These are phyloP conservation scores for Petasospora rhodanensis DNA, from an alignment of 1,139 yeast genomes.

Conservation along the genomic window DNA sequence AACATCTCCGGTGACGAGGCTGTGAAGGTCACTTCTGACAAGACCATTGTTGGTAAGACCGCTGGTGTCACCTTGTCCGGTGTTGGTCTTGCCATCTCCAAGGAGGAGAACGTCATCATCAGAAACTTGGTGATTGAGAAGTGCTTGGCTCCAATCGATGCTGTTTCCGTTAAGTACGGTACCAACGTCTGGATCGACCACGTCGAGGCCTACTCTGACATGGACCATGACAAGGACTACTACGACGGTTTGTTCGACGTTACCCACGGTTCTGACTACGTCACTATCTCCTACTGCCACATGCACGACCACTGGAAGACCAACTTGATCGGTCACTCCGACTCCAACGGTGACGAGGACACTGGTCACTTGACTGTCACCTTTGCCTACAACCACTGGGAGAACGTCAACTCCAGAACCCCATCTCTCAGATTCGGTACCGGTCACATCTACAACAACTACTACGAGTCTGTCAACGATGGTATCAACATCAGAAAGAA, in stretches of 20 bases:
- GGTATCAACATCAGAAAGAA: constrained; percentile 2
- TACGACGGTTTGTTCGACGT: constrained; percentile 1
- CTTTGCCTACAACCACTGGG: constrained; percentile 1
- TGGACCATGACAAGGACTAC: constrained; percentile 2
- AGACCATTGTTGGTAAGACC: constrained; percentile 2
- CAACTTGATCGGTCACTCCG: constrained; percentile 1
- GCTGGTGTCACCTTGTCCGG: constrained; percentile 1
- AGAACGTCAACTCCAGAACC: constrained; percentile 2
- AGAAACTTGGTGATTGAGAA: too few relatives aligned
- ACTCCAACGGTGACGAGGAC: constrained; percentile 1
- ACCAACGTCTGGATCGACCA: too few relatives aligned
- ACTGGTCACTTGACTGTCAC: constrained; percentile 1
- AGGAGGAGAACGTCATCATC: constrained; percentile 1
- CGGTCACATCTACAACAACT: constrained; percentile 3
- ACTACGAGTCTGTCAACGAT: background rate
- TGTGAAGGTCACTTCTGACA: constrained; percentile 1
- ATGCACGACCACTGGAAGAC: constrained; percentile 3
- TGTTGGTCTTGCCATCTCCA: background rate
- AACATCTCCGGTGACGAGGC: constrained; percentile 1
- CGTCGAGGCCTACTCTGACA: constrained; percentile 1
- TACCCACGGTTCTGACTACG: constrained; percentile 2
- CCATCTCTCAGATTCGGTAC: too few relatives aligned
- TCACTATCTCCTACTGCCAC: constrained; percentile 1
- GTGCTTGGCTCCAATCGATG: too few relatives aligned
- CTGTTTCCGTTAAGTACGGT: too few relatives aligned